Evolutionary conservation across 352 stramenopile genomes (phyloP).

Genomic region (Vaucheria bursata): DNA sequence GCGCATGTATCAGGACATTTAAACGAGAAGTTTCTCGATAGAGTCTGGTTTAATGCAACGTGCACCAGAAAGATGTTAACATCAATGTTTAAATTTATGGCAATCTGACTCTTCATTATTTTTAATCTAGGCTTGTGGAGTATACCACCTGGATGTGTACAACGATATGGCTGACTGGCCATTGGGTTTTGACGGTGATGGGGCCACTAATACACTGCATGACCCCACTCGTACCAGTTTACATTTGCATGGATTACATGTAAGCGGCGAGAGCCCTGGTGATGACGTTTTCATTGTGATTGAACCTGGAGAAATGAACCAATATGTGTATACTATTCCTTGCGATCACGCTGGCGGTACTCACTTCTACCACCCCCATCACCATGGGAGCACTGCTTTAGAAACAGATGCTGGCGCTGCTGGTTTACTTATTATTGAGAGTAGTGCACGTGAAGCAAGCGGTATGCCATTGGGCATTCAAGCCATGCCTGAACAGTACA

Average conservation of each 20-base stretch:
- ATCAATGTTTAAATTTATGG: no score
- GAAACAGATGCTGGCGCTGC: constrained; percentile 32
- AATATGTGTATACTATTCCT: neutral
- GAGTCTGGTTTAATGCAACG: no score
- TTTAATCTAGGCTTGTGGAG: neutral
- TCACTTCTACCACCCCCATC: constrained; percentile 1
- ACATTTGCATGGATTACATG: constrained; percentile 32
- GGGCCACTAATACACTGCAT: constrained; percentile 30
- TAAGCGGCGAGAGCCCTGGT: neutral
- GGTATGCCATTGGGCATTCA: neutral
- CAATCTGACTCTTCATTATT: no score
- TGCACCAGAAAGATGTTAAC: no score
- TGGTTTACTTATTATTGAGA: constrained; percentile 25
- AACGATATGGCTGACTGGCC: constrained; percentile 2
- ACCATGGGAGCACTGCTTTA: constrained; percentile 11
- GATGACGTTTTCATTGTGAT: constrained; percentile 1
- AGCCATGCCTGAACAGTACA: no score
- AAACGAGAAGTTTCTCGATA: no score
- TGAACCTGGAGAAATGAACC: neutral
- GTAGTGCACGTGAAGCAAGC: neutral
- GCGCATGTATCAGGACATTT: no score
- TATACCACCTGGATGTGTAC: neutral
- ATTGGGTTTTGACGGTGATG: neutral
- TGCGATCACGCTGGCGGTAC: constrained; percentile 1
- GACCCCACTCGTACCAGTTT: constrained; percentile 38